Conservation (phyloP, 257 asterid species). For the Solanum chaucha region DNA sequence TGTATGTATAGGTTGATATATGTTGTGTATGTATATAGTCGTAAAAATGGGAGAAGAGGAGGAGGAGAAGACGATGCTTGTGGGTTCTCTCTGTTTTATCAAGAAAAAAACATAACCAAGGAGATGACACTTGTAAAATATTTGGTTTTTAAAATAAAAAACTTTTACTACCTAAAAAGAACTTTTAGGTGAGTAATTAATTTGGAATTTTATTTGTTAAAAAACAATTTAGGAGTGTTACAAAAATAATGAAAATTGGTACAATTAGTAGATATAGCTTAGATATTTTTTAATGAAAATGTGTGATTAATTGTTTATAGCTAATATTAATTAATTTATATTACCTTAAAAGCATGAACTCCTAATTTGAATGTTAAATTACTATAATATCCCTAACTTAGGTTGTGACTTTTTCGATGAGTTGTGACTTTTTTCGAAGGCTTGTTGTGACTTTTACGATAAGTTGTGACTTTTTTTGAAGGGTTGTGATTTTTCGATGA, state of each 20-base stretch:
- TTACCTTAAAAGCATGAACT: no score
- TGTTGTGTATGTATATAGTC: slow-evolving; percentile 2
- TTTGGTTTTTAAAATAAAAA: background rate
- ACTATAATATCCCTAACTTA: no score
- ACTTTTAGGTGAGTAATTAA: background rate
- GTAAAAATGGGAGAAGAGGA: slow-evolving; percentile 9
- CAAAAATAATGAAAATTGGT: background rate
- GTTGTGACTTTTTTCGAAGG: no score
- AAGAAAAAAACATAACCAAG: slow-evolving; percentile 11
- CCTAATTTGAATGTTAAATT: no score
- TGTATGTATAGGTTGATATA: background rate
- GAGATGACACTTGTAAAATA: slow-evolving; percentile 20
- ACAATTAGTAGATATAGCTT: background rate
- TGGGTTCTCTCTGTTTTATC: background rate
- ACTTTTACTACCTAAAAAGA: background rate
- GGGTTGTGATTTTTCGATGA: no score
- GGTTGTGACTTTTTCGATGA: no score
- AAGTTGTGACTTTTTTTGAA: no score
- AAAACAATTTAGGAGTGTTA: background rate
- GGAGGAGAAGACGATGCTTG: slow-evolving; percentile 1
- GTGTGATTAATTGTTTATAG: background rate
- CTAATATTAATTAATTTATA: background rate
- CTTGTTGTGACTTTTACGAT: no score
- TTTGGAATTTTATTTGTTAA: background rate
- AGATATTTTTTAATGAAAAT: background rate